Base-by-base conservation (phyloP, 768 basidiomycete genomes). In the Hypholoma fasciculare region DNA sequence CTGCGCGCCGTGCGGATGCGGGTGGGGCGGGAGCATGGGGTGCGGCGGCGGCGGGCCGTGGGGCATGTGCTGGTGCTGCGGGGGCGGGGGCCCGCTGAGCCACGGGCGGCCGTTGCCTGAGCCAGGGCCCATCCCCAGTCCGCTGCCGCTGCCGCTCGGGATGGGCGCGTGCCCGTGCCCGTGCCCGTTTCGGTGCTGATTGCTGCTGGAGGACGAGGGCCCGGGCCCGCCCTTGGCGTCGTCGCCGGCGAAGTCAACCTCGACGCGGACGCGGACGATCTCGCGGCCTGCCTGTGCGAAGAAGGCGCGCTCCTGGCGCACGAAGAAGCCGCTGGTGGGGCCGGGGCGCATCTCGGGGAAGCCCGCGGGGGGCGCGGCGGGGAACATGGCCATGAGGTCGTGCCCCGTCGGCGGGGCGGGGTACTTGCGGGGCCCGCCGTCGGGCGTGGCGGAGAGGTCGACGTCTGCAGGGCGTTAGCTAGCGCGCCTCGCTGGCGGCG, bases 381-480 rank as follows among this genome's bases (percentile, higher is more conserved):
- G 90, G 67, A 92, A 92, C 75, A 92, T 82, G 13, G 88, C 88
- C 90, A 92, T 92, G 64, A 92, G 81, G 63, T 92, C 89, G 63
- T 92, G 90, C 2, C 90, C 90, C 0, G 88, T 90, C 4, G 89
- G 87, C 1, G 90, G 90, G 1, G 87, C 82, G 16, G 90, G 90
- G 67, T 84, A 89, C 61, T 85, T 86, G 57, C 86, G 76, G 2
- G 80, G 73, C 68, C 58, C 17, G 46, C 80, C 81, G 55, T 23
- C 23, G 78, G 30, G 74, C 40, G 79, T 74, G 57, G 82, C 81
- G 0, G 81, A 74, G 49, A 89, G 78, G 68, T 89, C 87, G 63
- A 90, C 75, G 69, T 90, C 88, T 89, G 66, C 11, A 63, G 40
- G 46, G 30, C 2, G 34, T 16, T 7, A 19, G 50, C 19, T 23